phyloP scores from a whole-genome alignment of 768 basidiomycete genomes.

The Lactarius sanguifluus region DNA sequence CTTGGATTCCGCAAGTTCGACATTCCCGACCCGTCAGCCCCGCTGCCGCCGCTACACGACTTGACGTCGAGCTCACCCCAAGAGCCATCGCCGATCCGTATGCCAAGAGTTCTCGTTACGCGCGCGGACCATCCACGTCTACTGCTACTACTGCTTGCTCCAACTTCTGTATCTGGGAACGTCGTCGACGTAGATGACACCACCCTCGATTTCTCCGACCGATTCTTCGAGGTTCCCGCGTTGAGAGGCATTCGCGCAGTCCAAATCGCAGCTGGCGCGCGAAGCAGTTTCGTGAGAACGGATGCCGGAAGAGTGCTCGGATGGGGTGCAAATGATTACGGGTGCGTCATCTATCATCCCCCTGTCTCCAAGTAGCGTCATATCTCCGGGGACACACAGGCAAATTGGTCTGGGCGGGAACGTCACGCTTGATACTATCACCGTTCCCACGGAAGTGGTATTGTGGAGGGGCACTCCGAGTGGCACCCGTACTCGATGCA shows the following conservation, averaged over 20 bases:
- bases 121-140: constrained; percentile 38
- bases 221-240: constrained; percentile 74
- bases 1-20: constrained; percentile 73
- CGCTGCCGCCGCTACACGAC: constrained; percentile 32
- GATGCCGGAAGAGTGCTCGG: constrained; percentile 71
- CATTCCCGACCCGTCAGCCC: constrained; percentile 40
- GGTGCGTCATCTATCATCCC: constrained; percentile 44
- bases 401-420: constrained; percentile 78
- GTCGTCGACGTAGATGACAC: constrained; percentile 36
- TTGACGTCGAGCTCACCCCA: constrained; percentile 56
- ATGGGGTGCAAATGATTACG: constrained; percentile 88
- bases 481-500: constrained; percentile 57
- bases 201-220: constrained; percentile 63
- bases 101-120: constrained; percentile 45
- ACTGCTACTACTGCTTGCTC: constrained; percentile 40
- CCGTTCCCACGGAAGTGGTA: constrained; percentile 83
- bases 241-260: constrained; percentile 60
- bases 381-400: constrained; percentile 38
- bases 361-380: constrained; percentile 1
- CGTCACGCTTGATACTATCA: constrained; percentile 63
- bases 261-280: constrained; percentile 70
- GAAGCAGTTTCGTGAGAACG: constrained; percentile 74
- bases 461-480: constrained; percentile 57
- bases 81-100: constrained; percentile 54
- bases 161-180: constrained; percentile 14